Percentiles rank a stretch among this genome's conserved stretches.
Conservation (phyloP, 352 stramenopile genomes). For the Pythium phragmitis region DNA sequence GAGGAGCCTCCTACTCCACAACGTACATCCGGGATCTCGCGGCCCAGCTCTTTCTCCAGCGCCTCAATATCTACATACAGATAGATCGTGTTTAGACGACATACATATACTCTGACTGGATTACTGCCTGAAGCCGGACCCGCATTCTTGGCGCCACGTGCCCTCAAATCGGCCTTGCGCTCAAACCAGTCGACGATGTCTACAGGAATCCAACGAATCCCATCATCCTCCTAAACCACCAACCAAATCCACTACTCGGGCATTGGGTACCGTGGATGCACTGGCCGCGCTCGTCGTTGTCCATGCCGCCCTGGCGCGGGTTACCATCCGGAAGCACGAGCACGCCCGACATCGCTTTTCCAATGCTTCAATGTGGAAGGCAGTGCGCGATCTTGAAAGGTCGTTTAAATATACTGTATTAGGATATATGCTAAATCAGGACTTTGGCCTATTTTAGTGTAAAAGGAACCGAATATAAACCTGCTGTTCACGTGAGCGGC, state of each 20-base stretch:
- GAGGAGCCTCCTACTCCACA: not conserved
- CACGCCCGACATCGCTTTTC: constrained; percentile 43
- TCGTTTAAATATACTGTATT: not conserved
- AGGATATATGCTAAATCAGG: not conserved
- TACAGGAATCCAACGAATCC: constrained; percentile 15
- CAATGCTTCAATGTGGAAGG: not conserved
- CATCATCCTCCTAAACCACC: not conserved
- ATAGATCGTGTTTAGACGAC: too few relatives aligned
- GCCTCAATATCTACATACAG: constrained; percentile 55
- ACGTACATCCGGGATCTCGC: constrained; percentile 54
- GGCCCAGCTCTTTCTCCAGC: constrained; percentile 64
- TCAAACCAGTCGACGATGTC: constrained; percentile 87
- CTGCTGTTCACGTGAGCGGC: not conserved
- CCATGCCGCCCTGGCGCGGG: constrained; percentile 75
- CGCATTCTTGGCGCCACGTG: constrained; percentile 42
- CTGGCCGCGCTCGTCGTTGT: constrained; percentile 73
- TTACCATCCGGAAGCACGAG: constrained; percentile 74
- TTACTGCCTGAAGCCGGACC: constrained; percentile 21
- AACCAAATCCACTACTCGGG: not conserved
- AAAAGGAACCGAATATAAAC: not conserved
- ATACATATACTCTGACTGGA: too few relatives aligned
- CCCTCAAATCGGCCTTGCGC: constrained; percentile 66
- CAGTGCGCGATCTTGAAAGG: not conserved
- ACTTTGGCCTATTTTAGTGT: not conserved
- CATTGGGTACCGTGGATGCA: constrained; percentile 64